Base-by-base conservation (phyloP, 768 basidiomycete genomes). In the Cystobasidiopsis lactophilus region DNA sequence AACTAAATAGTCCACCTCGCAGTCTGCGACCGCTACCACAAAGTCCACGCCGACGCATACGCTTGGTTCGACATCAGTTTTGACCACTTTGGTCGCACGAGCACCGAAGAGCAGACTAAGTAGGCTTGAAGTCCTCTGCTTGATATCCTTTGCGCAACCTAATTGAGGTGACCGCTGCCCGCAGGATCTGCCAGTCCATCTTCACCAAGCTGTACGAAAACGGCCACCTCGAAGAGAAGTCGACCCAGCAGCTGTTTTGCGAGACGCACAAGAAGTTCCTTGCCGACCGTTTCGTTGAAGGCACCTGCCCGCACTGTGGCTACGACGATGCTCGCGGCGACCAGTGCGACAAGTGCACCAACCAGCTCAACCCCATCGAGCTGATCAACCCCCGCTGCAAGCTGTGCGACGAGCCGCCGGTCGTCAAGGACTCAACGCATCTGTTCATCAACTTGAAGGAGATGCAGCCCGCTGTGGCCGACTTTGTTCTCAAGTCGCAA, bases 51-150 rank as follows among this genome's bases (percentile, higher is more conserved):
- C 57, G 84, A 85, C 58, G 85, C 88, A 4, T 98, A 96, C 68
- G 74, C 85, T 62, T 96, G 93, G 93, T 98, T 96, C 69, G 82
- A 95, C 57, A 84, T 98, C 46, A 81, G 81, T 24, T 98, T 96
- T 58, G 93, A 98, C 65, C 77, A 83, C 66, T 98, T 95, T 66
- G 91, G 93, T 2, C 77, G 93, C 37, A 98, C 93, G 4, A 88
- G 89, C 21, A 85, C 88, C 1, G 78, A 77, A 11, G 66, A 77
- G 49, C 93, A 98, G 65, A 84, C 85, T 1, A 79, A 85, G 88
- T 91, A 62, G 56, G 75, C n/a, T n/a, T n/a, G n/a, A n/a, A n/a
- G n/a, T n/a, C n/a, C n/a, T n/a, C n/a, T n/a, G n/a, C n/a, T n/a
- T n/a, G n/a, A 65, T 26, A 47, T 47, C 37, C 24, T 38, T 9